A percentile compares a stretch with the other conserved stretches of the same genome.
phyloP scores from a whole-genome alignment of 176 grass and related monocot species.

The Rhynchospora tenuis region DNA sequence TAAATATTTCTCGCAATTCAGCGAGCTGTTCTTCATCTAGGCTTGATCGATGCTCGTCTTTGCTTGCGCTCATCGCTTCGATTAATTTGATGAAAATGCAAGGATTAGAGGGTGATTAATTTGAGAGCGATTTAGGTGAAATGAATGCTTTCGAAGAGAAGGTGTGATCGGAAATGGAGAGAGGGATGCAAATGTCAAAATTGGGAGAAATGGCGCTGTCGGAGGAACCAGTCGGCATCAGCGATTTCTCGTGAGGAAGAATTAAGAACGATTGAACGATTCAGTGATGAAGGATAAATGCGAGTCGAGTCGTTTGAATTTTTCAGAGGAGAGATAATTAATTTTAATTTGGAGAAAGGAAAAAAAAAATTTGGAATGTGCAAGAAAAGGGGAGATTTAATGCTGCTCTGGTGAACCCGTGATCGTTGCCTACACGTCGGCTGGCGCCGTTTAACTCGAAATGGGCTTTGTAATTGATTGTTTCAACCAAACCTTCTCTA shows the following conservation, averaged over 20 bases:
- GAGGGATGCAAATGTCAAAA: not conserved
- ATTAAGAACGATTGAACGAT: not conserved
- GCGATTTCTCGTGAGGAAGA: constrained; percentile 20
- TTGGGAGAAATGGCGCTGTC: constrained; percentile 21
- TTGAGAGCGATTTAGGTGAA: constrained; percentile 7
- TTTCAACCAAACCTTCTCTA: too few species aligned
- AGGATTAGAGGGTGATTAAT: not conserved
- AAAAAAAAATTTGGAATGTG: not conserved
- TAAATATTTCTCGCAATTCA: constrained; percentile 82
- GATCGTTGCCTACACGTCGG: constrained; percentile 18
- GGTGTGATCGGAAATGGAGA: not conserved
- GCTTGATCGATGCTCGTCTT: constrained; percentile 1
- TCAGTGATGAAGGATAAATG: not conserved
- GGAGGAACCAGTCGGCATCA: constrained; percentile 29
- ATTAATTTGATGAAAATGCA: not conserved
- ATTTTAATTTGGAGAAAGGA: not conserved
- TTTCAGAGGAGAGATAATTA: not conserved
- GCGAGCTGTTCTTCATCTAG: constrained; percentile 59
- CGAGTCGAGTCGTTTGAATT: not conserved
- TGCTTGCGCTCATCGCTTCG: constrained; percentile 20
- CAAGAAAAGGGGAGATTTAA: not conserved
- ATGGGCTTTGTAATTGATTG: too few species aligned
- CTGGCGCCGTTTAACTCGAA: not conserved
- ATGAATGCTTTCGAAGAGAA: not conserved
- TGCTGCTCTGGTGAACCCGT: not conserved